phyloP scores from a whole-genome alignment of 2,329 filamentous ascomycete genomes.

The Colletotrichum sp. region DNA sequence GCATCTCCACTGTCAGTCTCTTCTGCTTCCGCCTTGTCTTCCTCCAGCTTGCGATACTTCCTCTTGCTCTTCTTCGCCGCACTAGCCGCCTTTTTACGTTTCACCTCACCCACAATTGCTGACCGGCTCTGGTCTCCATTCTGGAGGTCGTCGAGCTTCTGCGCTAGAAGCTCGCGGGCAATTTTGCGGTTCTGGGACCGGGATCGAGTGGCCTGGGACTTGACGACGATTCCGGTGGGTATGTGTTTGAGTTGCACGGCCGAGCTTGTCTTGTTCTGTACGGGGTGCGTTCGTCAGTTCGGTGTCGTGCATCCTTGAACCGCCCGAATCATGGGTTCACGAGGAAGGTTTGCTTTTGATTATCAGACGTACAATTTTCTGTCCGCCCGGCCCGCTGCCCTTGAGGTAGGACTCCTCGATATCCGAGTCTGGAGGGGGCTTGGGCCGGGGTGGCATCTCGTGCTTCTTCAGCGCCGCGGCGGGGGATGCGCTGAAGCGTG shows the following conservation, averaged over 20 bases:
- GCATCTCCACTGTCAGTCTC: slow-evolving; percentile 1
- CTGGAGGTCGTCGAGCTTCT: slow-evolving; percentile 73
- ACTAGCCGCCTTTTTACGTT: slow-evolving; percentile 75
- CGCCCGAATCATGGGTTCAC: background rate
- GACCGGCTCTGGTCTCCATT: slow-evolving; percentile 74
- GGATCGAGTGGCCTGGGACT: slow-evolving; percentile 90
- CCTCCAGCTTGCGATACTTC: slow-evolving; percentile 73
- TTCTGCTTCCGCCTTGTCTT: slow-evolving; percentile 42
- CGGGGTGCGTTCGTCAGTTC: background rate
- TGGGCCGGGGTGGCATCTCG: slow-evolving; percentile 75
- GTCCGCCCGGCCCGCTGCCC: slow-evolving; percentile 89
- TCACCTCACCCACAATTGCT: slow-evolving; percentile 66
- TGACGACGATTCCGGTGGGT: slow-evolving; percentile 90
- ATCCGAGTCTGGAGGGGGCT: slow-evolving; percentile 75
- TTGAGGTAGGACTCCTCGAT: slow-evolving; percentile 88
- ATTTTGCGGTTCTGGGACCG: slow-evolving; percentile 86
- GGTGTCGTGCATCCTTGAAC: background rate
- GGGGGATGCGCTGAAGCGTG: slow-evolving; percentile 36
- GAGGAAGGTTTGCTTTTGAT: background rate
- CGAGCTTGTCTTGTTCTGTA: slow-evolving; percentile 91
- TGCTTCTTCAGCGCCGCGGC: slow-evolving; percentile 47
- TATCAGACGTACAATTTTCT: slow-evolving; percentile 76
- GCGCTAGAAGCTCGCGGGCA: slow-evolving; percentile 78
- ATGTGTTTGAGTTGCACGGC: slow-evolving; percentile 92
- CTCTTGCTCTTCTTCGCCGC: slow-evolving; percentile 80